Percentiles rank a stretch among this genome's conserved stretches.
Evolutionary conservation across 2,329 filamentous ascomycete species (phyloP).

Genomic region (Monosporascus cannonballus): DNA sequence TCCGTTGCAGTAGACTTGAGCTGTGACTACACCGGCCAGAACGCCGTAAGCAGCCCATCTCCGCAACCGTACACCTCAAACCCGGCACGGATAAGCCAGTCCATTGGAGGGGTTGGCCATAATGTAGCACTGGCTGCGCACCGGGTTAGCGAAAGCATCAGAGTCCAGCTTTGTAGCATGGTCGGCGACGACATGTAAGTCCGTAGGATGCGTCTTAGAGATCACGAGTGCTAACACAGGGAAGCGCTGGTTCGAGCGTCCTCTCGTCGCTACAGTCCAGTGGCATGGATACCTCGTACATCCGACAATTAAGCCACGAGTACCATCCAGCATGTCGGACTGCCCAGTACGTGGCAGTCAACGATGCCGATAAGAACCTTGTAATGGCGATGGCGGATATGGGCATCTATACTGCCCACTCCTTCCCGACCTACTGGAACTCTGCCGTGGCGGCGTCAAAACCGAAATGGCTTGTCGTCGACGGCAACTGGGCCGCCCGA

Average conservation of each 20-base stretch:
- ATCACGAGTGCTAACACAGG: constrained; percentile 4
- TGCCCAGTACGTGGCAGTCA: constrained; percentile 87
- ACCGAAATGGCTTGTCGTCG: constrained; percentile 76
- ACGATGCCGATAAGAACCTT: constrained; percentile 75
- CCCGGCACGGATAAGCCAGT: constrained; percentile 71
- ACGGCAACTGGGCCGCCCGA: constrained; percentile 74
- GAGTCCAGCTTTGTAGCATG: constrained; percentile 71
- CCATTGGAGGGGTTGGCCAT: constrained; percentile 83
- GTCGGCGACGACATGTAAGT: constrained; percentile 70
- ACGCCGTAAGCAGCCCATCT: constrained; percentile 21
- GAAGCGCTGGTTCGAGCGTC: constrained; percentile 66
- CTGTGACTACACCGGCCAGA: constrained; percentile 60
- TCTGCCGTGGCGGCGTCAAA: constrained; percentile 48
- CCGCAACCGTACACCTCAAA: constrained; percentile 76
- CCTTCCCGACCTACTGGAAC: constrained; percentile 52
- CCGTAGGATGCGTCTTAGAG: background rate
- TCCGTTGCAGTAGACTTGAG: constrained; percentile 82
- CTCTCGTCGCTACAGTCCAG: constrained; percentile 57
- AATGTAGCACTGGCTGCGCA: constrained; percentile 86
- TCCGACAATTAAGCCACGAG: constrained; percentile 49
- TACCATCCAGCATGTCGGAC: constrained; percentile 56
- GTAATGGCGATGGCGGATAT: constrained; percentile 96
- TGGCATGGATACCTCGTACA: constrained; percentile 58
- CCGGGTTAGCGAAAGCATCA: constrained; percentile 50
- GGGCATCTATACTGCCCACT: constrained; percentile 64